phyloP scores from a whole-genome alignment of 164 flowering plant genomes.

The Taxillus chinensis region DNA sequence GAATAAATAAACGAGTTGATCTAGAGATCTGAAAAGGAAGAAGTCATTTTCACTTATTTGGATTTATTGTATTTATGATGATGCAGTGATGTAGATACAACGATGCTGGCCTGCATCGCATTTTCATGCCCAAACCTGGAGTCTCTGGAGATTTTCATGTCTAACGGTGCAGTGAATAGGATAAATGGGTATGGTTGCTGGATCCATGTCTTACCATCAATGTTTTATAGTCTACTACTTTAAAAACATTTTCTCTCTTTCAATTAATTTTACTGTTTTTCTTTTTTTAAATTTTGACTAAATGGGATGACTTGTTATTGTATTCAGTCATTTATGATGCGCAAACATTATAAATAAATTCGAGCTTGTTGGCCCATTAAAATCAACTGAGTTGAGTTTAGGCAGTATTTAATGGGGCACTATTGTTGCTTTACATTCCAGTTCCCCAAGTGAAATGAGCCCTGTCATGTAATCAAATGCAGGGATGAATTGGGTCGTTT shows the following conservation, averaged over 20 bases:
- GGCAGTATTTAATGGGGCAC: too few relatives aligned
- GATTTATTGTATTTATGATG: constrained; percentile 1
- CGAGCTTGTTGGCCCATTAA: too few relatives aligned
- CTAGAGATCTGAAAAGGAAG: too few relatives aligned
- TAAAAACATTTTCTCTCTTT: too few relatives aligned
- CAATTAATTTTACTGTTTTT: background rate
- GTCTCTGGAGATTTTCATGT: constrained; percentile 53
- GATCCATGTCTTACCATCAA: background rate
- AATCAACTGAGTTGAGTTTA: too few relatives aligned
- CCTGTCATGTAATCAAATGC: constrained; percentile 11
- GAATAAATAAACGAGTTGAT: too few relatives aligned
- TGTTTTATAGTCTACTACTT: background rate
- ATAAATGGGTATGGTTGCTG: constrained; percentile 60
- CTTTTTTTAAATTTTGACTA: background rate
- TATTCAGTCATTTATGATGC: too few relatives aligned
- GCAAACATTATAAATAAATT: too few relatives aligned
- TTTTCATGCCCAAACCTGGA: constrained; percentile 90
- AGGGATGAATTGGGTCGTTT: constrained; percentile 92
- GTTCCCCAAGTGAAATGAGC: too few relatives aligned
- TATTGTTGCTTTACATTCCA: too few relatives aligned
- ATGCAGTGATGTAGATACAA: constrained; percentile 86
- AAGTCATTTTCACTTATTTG: too few relatives aligned
- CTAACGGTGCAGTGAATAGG: constrained; percentile 50
- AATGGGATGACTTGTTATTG: too few relatives aligned
- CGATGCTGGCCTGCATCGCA: constrained; percentile 89